Base-by-base conservation (phyloP, 2,329 filamentous ascomycete genomes). In the Exserohilum rostratum region DNA sequence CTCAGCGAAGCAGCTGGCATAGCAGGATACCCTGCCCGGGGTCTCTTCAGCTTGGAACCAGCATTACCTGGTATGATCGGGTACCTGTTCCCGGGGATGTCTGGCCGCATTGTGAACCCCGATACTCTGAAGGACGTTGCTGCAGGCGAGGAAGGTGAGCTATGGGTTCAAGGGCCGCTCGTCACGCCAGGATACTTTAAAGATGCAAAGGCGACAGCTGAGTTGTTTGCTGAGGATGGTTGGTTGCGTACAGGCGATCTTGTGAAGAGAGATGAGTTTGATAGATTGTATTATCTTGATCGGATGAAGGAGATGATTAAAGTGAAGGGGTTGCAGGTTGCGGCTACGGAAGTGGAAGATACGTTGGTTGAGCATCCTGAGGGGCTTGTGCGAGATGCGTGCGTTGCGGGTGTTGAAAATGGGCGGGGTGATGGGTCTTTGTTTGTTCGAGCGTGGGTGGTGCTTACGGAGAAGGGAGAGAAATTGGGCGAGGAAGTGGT, bases 311-410 rank as follows among this genome's bases (percentile, higher is more conserved):
- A 80, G 54, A 71, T 80, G 44, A 80, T 80, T 58, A 81, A 80
- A 53, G 78, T 80, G 11, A 80, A 80, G 61, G 80, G 80, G 3
- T 71, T 79, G 34, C 79, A 81, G 67, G 78, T 81, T n/a, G 76
- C 79, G 6, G 80, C 80, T 2, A 79, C 78, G 0, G 80, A 82
- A 46, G 70, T 82, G 1, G 79, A 82, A 64, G 77, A 73, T n/a
- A 65, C 75, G n/a, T 62, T 82, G 3, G 60, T 80, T 3, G 68
- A 74, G 2, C 77, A 81, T 58, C 74, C 75, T 0, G 64, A 68
- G 7, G 46, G 50, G 0, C 48, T 72, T 11, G 68, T 70, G 0
- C 46, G 61, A 9, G 69, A 72, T 61, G 64, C 68, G 1, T 72
- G 70, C 47, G 70, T 72, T 15, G 68, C 66, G 4, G 68, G 69